These are phyloP conservation scores for Oryza glaberrima DNA, from an alignment of 176 grass and related monocot species.

Conservation along the genomic window DNA sequence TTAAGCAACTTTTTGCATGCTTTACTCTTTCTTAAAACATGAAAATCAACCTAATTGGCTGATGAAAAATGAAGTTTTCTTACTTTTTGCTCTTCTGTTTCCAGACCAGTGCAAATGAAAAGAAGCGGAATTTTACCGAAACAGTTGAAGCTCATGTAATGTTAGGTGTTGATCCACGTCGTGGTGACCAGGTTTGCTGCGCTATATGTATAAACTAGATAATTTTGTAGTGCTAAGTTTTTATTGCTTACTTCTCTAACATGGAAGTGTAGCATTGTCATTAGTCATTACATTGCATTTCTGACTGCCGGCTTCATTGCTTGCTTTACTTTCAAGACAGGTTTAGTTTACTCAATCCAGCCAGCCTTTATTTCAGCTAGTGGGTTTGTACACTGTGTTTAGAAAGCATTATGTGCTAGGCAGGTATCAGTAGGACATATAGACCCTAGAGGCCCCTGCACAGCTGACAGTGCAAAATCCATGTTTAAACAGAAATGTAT, in stretches of 20 bases:
- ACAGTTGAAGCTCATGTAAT: constrained; percentile 97
- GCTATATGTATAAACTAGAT: constrained; percentile 4
- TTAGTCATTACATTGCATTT: constrained; percentile 3
- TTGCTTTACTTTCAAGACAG: neutral
- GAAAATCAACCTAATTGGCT: neutral
- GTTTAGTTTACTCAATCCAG: neutral
- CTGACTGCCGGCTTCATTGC: neutral
- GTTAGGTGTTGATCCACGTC: constrained; percentile 95
- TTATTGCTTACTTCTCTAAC: constrained; percentile 8
- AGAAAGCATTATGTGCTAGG: neutral
- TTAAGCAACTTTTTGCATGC: neutral
- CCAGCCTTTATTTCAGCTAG: neutral
- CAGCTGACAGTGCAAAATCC: neutral
- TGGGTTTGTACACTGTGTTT: neutral
- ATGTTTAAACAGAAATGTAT: neutral
- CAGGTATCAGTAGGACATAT: neutral
- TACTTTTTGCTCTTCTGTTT: constrained; percentile 43
- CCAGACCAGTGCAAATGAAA: constrained; percentile 72
- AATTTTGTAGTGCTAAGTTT: neutral
- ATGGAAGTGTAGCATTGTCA: constrained; percentile 2
- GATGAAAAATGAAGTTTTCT: neutral
- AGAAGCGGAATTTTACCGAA: constrained; percentile 74
- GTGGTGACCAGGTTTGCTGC: constrained; percentile 76
- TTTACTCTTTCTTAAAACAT: neutral
- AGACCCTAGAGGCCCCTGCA: neutral